Percentiles rank a stretch among this genome's conserved stretches.
phyloP scores from a whole-genome alignment of 2,329 filamentous ascomycete genomes.

The Fusarium tanahbumbuense region DNA sequence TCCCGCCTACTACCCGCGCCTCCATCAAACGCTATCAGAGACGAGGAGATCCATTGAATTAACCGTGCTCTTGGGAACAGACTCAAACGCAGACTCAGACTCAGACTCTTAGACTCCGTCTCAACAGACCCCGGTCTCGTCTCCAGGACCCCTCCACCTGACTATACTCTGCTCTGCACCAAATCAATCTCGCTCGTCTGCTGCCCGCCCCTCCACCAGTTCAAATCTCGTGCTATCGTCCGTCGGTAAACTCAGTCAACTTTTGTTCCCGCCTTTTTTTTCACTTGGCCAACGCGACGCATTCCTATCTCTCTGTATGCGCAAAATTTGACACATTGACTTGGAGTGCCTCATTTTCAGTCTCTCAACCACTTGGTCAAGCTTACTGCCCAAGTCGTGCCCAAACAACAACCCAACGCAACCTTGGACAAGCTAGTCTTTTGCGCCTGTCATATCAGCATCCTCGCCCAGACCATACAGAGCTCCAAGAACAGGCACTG shows the following conservation, averaged over 20 bases:
- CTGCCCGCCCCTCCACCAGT: conserved; percentile 41
- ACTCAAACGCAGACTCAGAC: conserved; percentile 10
- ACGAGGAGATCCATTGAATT: conserved; percentile 15
- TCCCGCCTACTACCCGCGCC: conserved; percentile 44
- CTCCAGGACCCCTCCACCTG: conserved; percentile 40
- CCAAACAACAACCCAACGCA: conserved; percentile 40
- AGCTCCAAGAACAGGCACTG: conserved; percentile 30
- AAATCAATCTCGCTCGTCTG: conserved; percentile 22
- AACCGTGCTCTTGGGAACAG: conserved; percentile 36
- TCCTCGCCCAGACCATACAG: conserved; percentile 35
- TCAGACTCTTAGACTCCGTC: conserved; percentile 13
- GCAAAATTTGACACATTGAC: conserved; percentile 15
- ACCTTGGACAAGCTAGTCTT: conserved; percentile 36
- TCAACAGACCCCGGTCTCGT: conserved; percentile 39
- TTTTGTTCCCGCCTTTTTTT: conserved; percentile 36
- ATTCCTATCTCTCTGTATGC: conserved; percentile 38
- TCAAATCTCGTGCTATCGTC: conserved; percentile 36
- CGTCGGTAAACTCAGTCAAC: conserved; percentile 20
- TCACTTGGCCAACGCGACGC: conserved; percentile 35
- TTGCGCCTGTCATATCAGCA: conserved; percentile 41
- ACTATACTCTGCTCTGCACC: conserved; percentile 40
- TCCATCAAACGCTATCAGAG: conserved; percentile 37
- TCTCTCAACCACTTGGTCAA: conserved; percentile 16
- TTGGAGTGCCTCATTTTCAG: conserved; percentile 17
- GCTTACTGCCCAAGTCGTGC: conserved; percentile 39